A percentile compares a stretch with the other conserved stretches of the same genome.
These are phyloP conservation scores for Rhizopus microsporus DNA, from an alignment of 371 early-diverging fungal genomes.

Conservation along the genomic window DNA sequence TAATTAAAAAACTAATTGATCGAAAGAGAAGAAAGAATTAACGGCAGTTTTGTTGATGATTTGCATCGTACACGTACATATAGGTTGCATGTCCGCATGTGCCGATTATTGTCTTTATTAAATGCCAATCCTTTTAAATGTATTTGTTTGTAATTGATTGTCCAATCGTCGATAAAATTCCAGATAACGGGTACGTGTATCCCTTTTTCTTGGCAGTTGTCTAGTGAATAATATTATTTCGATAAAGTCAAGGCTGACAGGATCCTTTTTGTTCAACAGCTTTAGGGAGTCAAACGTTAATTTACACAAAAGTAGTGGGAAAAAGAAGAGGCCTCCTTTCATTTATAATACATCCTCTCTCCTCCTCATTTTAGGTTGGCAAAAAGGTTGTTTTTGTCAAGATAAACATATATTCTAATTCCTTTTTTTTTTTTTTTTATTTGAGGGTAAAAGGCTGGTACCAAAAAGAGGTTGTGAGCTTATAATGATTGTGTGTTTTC, in stretches of 20 bases:
- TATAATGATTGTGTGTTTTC: too few relatives aligned
- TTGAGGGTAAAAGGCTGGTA: too few relatives aligned
- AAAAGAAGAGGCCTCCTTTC: too few relatives aligned
- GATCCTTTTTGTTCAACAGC: background rate
- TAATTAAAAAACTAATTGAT: background rate
- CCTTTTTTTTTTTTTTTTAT: too few relatives aligned
- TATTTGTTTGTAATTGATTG: background rate
- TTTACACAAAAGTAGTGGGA: background rate
- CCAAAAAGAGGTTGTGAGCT: too few relatives aligned
- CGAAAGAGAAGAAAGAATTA: conserved; percentile 1
- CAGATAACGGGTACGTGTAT: background rate
- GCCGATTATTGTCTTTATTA: background rate
- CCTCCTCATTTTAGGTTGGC: too few relatives aligned
- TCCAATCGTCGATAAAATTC: background rate
- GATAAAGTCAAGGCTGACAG: background rate
- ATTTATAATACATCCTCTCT: too few relatives aligned
- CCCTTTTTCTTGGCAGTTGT: conserved; percentile 10
- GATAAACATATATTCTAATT: too few relatives aligned
- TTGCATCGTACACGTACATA: conserved; percentile 3
- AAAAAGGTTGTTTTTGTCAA: too few relatives aligned
- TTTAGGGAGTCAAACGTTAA: background rate
- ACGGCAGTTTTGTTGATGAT: background rate
- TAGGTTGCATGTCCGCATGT: conserved; percentile 1
- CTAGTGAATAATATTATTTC: conserved; percentile 1
- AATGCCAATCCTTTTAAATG: conserved; percentile 1